Percentiles rank a stretch among this genome's conserved stretches.
Conservation (phyloP, 202 grass and related monocot genomes). For the Saccharum hybrid region DNA sequence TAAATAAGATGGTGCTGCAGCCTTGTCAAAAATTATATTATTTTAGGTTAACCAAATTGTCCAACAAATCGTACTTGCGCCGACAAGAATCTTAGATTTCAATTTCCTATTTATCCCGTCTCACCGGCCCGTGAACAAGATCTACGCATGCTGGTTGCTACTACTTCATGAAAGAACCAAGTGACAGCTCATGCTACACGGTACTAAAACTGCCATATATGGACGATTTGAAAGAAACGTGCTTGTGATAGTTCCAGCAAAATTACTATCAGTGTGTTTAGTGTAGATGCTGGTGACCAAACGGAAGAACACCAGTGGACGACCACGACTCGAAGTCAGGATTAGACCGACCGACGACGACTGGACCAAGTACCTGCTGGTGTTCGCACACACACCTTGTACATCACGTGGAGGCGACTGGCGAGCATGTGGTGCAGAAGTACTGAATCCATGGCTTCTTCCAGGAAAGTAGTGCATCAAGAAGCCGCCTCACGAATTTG, state of each 20-base stretch:
- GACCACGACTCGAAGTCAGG: not conserved
- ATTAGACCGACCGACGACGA: not conserved
- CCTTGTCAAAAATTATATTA: no score
- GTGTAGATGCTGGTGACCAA: slow-evolving; percentile 21
- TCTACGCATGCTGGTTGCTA: not conserved
- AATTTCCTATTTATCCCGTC: no score
- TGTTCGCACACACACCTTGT: not conserved
- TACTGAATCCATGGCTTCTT: not conserved
- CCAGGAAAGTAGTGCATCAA: not conserved
- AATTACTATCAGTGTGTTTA: not conserved
- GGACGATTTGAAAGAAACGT: not conserved
- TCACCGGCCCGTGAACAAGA: no score
- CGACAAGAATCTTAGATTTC: no score
- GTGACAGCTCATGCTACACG: not conserved
- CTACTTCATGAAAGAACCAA: not conserved
- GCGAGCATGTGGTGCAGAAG: not conserved
- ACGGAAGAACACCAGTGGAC: not conserved
- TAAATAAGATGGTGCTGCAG: no score
- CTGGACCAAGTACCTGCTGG: not conserved
- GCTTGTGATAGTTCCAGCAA: not conserved
- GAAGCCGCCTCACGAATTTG: not conserved
- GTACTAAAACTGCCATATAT: not conserved
- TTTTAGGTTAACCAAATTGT: no score
- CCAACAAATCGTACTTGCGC: no score
- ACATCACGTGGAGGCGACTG: not conserved